Conservation (phyloP, 2,329 filamentous ascomycete species). For the Apiospora kogelbergensis region DNA sequence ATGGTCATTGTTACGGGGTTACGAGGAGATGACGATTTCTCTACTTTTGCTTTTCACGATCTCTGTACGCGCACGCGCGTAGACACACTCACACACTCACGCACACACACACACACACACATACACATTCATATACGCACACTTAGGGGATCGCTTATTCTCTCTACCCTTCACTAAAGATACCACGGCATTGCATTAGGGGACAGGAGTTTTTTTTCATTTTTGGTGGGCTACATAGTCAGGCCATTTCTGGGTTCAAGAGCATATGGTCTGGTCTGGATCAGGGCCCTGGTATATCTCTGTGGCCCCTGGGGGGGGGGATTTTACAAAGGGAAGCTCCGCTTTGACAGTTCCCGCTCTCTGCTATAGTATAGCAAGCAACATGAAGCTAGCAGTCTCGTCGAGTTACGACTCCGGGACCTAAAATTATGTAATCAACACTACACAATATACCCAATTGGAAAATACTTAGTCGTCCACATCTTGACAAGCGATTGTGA, state of each 20-base stretch:
- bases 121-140: neutral
- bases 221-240: constrained; percentile 15
- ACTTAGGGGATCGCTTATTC: constrained; percentile 19
- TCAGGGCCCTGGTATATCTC: constrained; percentile 13
- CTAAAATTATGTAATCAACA: constrained; percentile 12
- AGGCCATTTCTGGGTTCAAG: constrained; percentile 17
- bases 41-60: constrained; percentile 22
- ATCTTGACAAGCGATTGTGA: neutral
- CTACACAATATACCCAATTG: constrained; percentile 9
- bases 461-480: neutral
- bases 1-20: constrained; percentile 26
- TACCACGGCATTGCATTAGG: constrained; percentile 32
- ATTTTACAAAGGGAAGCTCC: constrained; percentile 14
- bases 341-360: constrained; percentile 14
- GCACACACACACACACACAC: neutral
- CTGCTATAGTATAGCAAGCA: constrained; percentile 2
- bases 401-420: constrained; percentile 16
- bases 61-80: neutral
- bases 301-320: neutral
- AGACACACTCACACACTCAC: neutral
- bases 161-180: constrained; percentile 21
- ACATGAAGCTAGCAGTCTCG: constrained; percentile 10
- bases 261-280: constrained; percentile 24
- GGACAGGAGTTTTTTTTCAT: constrained; percentile 23
- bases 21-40: constrained; percentile 29